These are phyloP conservation scores for Lagerstroemia speciosa DNA, from an alignment of 345 rosid genomes.

Conservation along the genomic window DNA sequence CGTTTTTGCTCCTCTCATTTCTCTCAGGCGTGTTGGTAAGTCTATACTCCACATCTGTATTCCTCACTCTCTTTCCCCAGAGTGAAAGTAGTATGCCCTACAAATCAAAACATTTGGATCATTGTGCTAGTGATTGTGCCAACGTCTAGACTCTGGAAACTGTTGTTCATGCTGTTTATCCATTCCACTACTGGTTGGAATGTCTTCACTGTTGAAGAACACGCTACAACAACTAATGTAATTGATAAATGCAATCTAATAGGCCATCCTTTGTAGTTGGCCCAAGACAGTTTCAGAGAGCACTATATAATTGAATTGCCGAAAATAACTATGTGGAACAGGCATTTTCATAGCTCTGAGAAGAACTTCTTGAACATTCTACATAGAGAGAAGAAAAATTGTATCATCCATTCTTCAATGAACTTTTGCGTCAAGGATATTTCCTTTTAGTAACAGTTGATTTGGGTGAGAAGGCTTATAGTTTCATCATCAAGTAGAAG, in stretches of 20 bases:
- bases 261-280: not conserved
- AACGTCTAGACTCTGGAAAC: not conserved
- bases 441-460: not conserved
- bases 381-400: not conserved
- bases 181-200: not conserved
- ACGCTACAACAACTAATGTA: not conserved
- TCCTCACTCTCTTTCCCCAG: not conserved
- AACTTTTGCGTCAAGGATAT: not conserved
- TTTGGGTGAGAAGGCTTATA: not conserved
- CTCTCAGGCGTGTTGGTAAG: conserved; percentile 55
- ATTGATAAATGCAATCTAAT: not conserved
- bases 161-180: not conserved
- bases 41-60: not conserved
- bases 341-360: not conserved
- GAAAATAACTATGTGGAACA: not conserved
- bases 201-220: not conserved
- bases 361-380: not conserved
- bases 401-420: not conserved
- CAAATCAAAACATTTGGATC: no score
- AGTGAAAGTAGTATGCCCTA: not conserved
- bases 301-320: not conserved
- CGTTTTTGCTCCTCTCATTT: conserved; percentile 52
- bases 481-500: not conserved
- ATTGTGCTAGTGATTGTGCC: not conserved
- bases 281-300: not conserved